Evolutionary conservation across 2,329 filamentous ascomycete genomes (phyloP).

Genomic region (Zasmidium citrigriseum): DNA sequence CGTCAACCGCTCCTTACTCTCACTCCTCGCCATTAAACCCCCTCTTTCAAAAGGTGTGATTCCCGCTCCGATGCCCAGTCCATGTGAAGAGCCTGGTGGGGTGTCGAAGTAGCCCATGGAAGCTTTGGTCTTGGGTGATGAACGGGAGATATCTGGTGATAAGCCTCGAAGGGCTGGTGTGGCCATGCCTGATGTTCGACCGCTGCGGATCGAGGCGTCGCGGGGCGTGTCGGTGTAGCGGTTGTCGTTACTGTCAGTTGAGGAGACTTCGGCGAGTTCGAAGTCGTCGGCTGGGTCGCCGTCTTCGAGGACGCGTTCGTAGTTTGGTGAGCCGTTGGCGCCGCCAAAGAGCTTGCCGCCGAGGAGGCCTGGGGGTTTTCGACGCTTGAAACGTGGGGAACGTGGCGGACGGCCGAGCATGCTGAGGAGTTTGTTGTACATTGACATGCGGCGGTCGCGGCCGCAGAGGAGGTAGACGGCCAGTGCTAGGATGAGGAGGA

Average conservation of each 20-base stretch:
- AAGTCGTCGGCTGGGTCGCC: slow-evolving; percentile 69
- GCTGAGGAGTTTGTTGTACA: slow-evolving; percentile 59
- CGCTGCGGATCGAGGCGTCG: slow-evolving; percentile 48
- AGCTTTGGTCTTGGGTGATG: slow-evolving; percentile 27
- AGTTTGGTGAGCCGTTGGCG: slow-evolving; percentile 54
- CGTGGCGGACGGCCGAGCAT: slow-evolving; percentile 43
- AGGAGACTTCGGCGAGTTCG: slow-evolving; percentile 70
- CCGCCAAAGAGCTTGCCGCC: slow-evolving; percentile 64
- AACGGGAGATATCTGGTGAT: slow-evolving; percentile 32
- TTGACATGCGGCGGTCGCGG: slow-evolving; percentile 66
- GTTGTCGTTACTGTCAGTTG: slow-evolving; percentile 52
- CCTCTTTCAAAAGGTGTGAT: slow-evolving; percentile 58
- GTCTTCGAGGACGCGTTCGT: slow-evolving; percentile 85
- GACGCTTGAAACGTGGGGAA: slow-evolving; percentile 20
- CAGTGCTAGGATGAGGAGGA: slow-evolving; percentile 71
- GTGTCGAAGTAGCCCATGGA: slow-evolving; percentile 48
- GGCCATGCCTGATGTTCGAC: slow-evolving; percentile 65
- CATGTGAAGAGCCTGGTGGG: slow-evolving; percentile 26
- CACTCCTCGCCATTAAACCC: slow-evolving; percentile 77
- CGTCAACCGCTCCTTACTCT: slow-evolving; percentile 78
- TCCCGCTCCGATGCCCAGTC: slow-evolving; percentile 20
- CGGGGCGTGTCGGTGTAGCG: slow-evolving; percentile 8
- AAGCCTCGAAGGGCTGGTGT: slow-evolving; percentile 53
- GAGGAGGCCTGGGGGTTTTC: slow-evolving; percentile 23
- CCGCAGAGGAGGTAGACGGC: slow-evolving; percentile 75